Evolutionary conservation across 257 asterid genomes (phyloP), one percentile per base, ranked within the genome.

Genomic region (Scutellaria baicalensis): DNA sequence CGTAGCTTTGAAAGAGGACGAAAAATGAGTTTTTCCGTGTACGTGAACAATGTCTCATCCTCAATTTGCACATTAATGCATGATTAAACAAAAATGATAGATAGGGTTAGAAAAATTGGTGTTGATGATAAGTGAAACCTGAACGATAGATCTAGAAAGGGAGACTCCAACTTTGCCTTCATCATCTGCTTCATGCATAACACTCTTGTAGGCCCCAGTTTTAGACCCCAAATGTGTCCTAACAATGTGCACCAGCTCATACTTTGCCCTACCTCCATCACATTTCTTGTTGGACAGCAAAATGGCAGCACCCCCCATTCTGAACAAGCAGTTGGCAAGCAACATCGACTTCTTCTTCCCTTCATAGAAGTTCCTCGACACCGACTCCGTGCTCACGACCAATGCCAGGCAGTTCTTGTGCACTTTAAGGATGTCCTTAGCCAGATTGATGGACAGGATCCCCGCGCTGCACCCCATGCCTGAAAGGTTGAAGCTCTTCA

Each of bases 291-390:
- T 66, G 5, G 62, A 66, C 4, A 66, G 52, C 52, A 66, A 43
- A 20, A 40, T n/a, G 23, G 63, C 56, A 0, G 64, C 73, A 8
- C 73, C 73, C 6, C 64, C 73, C 73, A 68, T 68, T 14, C 73
- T 55, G 3, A 68, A 68, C 43, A 68, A 14, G 56, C 55, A 39
- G 44, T 68, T 68, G 0, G 73, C 31, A 9, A 68, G 73, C 11
- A 68, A 54, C 72, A 68, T 68, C 1, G 72, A 52, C 52, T 68
- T 68, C 8, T 43, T 23, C 3, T 68, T 54, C 17, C 73, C 64
- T 54, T 21, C 42, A 13, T 68, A 68, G 12, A 47, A 47, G 9
- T 69, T 70, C 1, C 52, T 36, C 2, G 66, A 9, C 1, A 68
- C 27, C 0, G 57, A 44, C 54, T 66, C 72, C 58, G 45, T 39